These are phyloP conservation scores for Paraglomus occultum DNA, from an alignment of 192 early-diverging fungal genomes.

Conservation along the genomic window DNA sequence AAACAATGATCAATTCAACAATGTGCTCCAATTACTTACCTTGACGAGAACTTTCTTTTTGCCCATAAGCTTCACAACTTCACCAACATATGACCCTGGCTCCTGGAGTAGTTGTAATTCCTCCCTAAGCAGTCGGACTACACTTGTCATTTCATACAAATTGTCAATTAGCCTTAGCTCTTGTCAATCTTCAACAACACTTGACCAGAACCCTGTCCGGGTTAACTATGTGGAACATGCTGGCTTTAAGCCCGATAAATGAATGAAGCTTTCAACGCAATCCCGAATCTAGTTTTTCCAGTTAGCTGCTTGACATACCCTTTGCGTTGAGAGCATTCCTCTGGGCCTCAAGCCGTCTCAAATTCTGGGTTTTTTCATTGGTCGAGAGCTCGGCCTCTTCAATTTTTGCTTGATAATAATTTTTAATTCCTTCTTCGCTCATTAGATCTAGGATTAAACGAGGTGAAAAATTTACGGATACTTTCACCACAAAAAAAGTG, in stretches of 20 bases:
- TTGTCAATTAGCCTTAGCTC: background rate
- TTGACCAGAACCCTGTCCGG: background rate
- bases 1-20: conserved; percentile 14
- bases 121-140: conserved; percentile 93
- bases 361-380: conserved; percentile 89
- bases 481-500: too few relatives aligned
- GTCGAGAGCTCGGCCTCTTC: conserved; percentile 87
- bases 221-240: too few relatives aligned
- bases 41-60: conserved; percentile 93
- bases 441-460: conserved; percentile 14
- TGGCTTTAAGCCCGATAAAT: too few relatives aligned
- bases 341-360: conserved; percentile 97
- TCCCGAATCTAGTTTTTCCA: background rate
- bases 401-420: conserved; percentile 75
- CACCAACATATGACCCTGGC: conserved; percentile 92
- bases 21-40: conserved; percentile 45
- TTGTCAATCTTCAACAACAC: background rate
- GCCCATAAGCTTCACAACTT: conserved; percentile 98
- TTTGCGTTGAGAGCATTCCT: conserved; percentile 96
- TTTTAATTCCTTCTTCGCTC: conserved; percentile 63
- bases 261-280: too few relatives aligned
- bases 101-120: conserved; percentile 97
- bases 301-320: conserved; percentile 48
- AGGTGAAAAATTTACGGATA: too few relatives aligned
- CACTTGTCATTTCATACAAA: background rate